Conservation (phyloP, 331 rosid genomes). For the Quercus tomentella region DNA sequence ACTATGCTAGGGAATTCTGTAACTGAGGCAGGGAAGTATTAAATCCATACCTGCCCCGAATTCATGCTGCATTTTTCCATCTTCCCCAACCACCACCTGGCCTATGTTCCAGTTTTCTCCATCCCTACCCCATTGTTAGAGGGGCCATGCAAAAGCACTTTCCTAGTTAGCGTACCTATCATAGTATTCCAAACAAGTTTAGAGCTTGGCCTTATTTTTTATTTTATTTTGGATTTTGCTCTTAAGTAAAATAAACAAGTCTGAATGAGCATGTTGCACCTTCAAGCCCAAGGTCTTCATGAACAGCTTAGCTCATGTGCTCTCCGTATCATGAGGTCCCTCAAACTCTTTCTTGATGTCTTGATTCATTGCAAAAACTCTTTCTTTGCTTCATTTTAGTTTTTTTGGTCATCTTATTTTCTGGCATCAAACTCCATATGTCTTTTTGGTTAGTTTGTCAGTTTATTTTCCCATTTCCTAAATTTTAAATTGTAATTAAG, state of each 20-base stretch:
- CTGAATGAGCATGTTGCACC: too few relatives aligned
- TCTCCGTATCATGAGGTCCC: not conserved
- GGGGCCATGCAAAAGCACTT: not conserved
- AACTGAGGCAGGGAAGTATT: not conserved
- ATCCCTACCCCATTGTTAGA: not conserved
- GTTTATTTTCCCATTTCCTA: constrained; percentile 6
- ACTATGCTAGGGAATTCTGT: not conserved
- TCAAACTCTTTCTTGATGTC: not conserved
- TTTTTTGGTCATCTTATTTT: not conserved
- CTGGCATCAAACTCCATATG: not conserved
- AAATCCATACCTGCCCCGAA: not conserved
- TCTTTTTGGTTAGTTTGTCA: not conserved
- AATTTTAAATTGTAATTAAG: constrained; percentile 4
- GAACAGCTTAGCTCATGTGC: not conserved
- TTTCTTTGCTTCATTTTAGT: constrained; percentile 7
- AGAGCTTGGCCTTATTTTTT: not conserved
- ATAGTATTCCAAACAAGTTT: not conserved
- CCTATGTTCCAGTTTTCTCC: not conserved
- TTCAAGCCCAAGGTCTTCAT: not conserved
- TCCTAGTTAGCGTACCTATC: not conserved
- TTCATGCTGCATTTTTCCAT: not conserved
- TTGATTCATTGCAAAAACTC: not conserved
- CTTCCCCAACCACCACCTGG: not conserved
- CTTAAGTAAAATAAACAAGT: not conserved
- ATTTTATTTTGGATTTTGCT: not conserved